A percentile compares a stretch with the other conserved stretches of the same genome.
phyloP scores from a whole-genome alignment of 2,329 filamentous ascomycete genomes.

The Albifimbria verrucaria region DNA sequence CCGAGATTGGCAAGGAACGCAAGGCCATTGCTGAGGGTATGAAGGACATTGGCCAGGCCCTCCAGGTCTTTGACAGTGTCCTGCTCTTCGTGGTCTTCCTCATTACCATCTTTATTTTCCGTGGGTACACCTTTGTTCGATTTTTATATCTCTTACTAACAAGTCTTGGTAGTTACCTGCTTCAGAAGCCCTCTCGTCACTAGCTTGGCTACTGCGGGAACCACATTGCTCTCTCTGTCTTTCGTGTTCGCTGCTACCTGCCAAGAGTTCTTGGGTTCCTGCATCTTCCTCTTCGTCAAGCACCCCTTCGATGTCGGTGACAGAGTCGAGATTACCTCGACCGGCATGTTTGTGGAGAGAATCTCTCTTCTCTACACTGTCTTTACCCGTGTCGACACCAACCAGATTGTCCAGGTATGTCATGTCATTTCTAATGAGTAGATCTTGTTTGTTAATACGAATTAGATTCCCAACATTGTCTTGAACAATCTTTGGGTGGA shows the following conservation, averaged over 20 bases:
- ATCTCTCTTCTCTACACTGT: slow-evolving; percentile 93
- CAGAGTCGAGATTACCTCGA: slow-evolving; percentile 73
- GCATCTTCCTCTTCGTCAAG: slow-evolving; percentile 98
- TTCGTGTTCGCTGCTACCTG: slow-evolving; percentile 92
- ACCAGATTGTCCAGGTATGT: slow-evolving; percentile 64
- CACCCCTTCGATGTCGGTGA: slow-evolving; percentile 97
- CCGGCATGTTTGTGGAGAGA: slow-evolving; percentile 80
- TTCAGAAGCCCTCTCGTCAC: slow-evolving; percentile 82
- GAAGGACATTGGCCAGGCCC: slow-evolving; percentile 95
- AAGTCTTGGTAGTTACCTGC: slow-evolving; percentile 62
- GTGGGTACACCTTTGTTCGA: slow-evolving; percentile 38
- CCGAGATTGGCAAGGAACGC: slow-evolving; percentile 79
- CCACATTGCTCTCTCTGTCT: slow-evolving; percentile 88
- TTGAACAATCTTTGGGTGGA: slow-evolving; percentile 94
- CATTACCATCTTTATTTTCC: slow-evolving; percentile 78
- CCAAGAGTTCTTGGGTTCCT: slow-evolving; percentile 95
- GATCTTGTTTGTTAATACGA: background rate
- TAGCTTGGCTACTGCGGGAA: slow-evolving; percentile 85
- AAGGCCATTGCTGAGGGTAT: slow-evolving; percentile 90
- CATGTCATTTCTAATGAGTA: too few relatives aligned
- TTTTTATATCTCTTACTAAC: slow-evolving; percentile 1
- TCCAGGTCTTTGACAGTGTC: slow-evolving; percentile 84
- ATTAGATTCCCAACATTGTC: slow-evolving; percentile 80
- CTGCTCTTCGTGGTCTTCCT: slow-evolving; percentile 78
- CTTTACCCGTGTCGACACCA: slow-evolving; percentile 78